Percentiles rank a stretch among this genome's conserved stretches.
Conservation (phyloP, 371 early-diverging fungal genomes). For the Mucor plumbeus region DNA sequence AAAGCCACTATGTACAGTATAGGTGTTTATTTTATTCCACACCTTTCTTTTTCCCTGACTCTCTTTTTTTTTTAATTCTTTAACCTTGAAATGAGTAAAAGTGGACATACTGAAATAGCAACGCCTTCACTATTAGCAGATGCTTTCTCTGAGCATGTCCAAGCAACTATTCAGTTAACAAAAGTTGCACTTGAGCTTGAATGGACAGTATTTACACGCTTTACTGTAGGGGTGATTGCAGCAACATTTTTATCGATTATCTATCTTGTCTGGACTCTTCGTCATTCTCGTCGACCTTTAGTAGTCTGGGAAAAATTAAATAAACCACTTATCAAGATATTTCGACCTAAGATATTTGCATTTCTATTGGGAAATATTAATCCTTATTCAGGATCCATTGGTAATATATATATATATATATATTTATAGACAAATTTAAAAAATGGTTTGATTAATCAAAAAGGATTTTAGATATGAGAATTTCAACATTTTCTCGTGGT, state of each 20-base stretch:
- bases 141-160: conserved; percentile 43
- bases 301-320: conserved; percentile 51
- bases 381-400: conserved; percentile 50
- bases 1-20: neutral
- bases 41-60: neutral
- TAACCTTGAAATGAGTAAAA: neutral
- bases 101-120: neutral
- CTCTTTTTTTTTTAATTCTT: neutral
- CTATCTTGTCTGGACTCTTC: conserved; percentile 46
- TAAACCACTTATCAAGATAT: conserved; percentile 50
- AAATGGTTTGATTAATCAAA: neutral
- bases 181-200: conserved; percentile 49
- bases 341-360: conserved; percentile 48
- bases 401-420: too few species aligned
- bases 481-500: conserved; percentile 52
- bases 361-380: conserved; percentile 39
- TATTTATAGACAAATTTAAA: too few species aligned
- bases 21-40: neutral
- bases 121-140: conserved; percentile 25
- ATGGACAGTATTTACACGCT: conserved; percentile 55
- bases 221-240: conserved; percentile 45
- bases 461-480: conserved; percentile 41
- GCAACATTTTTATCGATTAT: conserved; percentile 41
- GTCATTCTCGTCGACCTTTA: conserved; percentile 47
- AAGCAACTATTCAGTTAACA: conserved; percentile 40